Evolutionary conservation across 768 basidiomycete species (phyloP).

Genomic region (Tulasnella sp.): DNA sequence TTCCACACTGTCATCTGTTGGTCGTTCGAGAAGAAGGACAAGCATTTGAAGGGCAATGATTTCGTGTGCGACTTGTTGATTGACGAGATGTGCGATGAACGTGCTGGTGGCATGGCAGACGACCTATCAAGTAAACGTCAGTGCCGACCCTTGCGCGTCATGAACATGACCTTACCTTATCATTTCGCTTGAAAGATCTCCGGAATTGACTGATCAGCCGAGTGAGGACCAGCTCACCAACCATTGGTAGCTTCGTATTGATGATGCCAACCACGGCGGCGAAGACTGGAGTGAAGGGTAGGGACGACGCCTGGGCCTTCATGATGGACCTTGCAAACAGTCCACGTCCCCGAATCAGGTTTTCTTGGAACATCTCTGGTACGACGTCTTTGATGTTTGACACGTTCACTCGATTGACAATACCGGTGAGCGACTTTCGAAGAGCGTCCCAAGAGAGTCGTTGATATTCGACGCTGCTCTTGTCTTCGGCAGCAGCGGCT

Average conservation of each 20-base stretch:
- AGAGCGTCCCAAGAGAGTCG: constrained; percentile 96
- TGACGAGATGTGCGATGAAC: constrained; percentile 63
- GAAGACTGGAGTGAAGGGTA: constrained; percentile 97
- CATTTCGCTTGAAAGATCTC: constrained; percentile 91
- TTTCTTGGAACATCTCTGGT: constrained; percentile 88
- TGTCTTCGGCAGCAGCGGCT: constrained; percentile 74
- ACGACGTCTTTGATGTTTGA: constrained; percentile 93
- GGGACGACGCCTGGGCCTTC: constrained; percentile 96
- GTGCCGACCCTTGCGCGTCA: not conserved
- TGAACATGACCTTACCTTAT: constrained; percentile 63
- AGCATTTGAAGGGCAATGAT: constrained; percentile 93
- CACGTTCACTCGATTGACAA: constrained; percentile 98
- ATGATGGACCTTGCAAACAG: constrained; percentile 91
- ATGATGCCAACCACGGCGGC: constrained; percentile 90
- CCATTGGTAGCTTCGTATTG: constrained; percentile 95
- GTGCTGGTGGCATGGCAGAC: constrained; percentile 91
- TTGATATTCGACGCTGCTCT: constrained; percentile 84
- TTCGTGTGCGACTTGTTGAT: constrained; percentile 90
- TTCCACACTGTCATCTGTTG: constrained; percentile 97
- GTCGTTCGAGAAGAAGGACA: constrained; percentile 88
- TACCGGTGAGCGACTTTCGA: constrained; percentile 96
- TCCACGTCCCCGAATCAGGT: constrained; percentile 88
- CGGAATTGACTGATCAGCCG: constrained; percentile 94
- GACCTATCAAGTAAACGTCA: constrained; percentile 48
- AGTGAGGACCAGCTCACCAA: constrained; percentile 85